Percentiles rank a stretch among this genome's conserved stretches.
Evolutionary conservation across 306 rosid genomes (phyloP).

Genomic region (Urtica urens): DNA sequence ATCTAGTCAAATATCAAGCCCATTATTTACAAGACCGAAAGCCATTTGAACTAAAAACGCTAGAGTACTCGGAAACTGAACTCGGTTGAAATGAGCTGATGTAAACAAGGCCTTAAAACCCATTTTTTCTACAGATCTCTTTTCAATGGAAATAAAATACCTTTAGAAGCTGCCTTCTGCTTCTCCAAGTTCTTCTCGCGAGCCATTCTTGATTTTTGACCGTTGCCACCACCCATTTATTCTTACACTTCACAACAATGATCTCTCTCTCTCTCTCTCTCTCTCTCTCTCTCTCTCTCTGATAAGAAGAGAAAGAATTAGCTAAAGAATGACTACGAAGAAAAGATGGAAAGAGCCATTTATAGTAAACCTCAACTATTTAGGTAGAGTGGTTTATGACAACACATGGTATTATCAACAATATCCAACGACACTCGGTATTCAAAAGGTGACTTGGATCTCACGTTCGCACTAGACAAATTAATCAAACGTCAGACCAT

Average conservation of each 20-base stretch:
- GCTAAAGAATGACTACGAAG: conserved; percentile 1
- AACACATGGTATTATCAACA: not conserved
- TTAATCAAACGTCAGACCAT: no score
- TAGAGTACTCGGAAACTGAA: no score
- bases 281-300: not conserved
- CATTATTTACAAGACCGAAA: no score
- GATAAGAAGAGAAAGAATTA: not conserved
- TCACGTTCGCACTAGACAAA: no score
- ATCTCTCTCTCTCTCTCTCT: no score
- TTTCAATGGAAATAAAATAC: not conserved
- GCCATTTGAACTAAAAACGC: no score
- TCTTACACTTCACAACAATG: not conserved
- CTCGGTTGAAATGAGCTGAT: no score
- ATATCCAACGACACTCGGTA: no score
- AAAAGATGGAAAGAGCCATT: not conserved
- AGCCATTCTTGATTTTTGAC: conserved; percentile 38
- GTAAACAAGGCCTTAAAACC: no score
- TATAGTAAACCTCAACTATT: not conserved
- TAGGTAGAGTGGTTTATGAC: conserved; percentile 7
- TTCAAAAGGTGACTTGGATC: no score
- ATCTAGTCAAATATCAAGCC: not conserved
- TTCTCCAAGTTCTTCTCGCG: conserved; percentile 43
- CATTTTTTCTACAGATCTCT: no score
- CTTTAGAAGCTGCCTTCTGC: conserved; percentile 25
- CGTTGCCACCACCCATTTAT: conserved; percentile 46